Percentiles rank a stretch among this genome's conserved stretches.
These are phyloP conservation scores for Dactylellina haptotyla DNA, from an alignment of 2,329 filamentous ascomycete genomes.

Conservation along the genomic window DNA sequence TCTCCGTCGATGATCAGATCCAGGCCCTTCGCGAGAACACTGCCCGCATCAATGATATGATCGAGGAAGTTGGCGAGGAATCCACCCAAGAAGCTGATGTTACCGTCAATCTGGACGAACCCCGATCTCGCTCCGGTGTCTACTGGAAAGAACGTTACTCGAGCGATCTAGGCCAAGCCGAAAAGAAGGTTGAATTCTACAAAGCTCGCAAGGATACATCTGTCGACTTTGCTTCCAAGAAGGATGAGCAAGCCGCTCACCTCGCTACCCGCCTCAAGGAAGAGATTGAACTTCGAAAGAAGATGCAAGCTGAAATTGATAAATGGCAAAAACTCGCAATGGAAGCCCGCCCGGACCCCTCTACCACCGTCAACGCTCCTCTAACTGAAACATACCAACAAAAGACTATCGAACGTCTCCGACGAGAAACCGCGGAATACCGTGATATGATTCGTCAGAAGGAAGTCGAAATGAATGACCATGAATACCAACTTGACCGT, in stretches of 20 bases:
- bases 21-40: conserved; percentile 56
- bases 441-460: conserved; percentile 46
- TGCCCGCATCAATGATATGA: conserved; percentile 56
- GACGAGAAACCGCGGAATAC: conserved; percentile 45
- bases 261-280: conserved; percentile 56
- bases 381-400: conserved; percentile 50
- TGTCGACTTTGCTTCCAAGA: conserved; percentile 57
- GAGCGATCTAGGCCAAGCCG: conserved; percentile 55
- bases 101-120: conserved; percentile 56
- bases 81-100: conserved; percentile 47
- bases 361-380: conserved; percentile 37
- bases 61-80: conserved; percentile 54
- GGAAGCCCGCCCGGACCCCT: conserved; percentile 26
- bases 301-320: conserved; percentile 51
- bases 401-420: conserved; percentile 51
- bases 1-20: conserved; percentile 46
- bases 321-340: conserved; percentile 51
- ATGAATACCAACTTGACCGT: conserved; percentile 50
- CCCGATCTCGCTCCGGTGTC: conserved; percentile 56
- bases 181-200: conserved; percentile 57
- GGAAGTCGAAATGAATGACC: conserved; percentile 49
- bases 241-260: conserved; percentile 57
- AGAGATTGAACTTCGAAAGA: conserved; percentile 51
- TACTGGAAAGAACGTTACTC: conserved; percentile 58
- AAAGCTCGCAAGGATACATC: conserved; percentile 56